A percentile compares a stretch with the other conserved stretches of the same genome.
Conservation (phyloP, 257 asterid species). For the Marsdenia floribunda region DNA sequence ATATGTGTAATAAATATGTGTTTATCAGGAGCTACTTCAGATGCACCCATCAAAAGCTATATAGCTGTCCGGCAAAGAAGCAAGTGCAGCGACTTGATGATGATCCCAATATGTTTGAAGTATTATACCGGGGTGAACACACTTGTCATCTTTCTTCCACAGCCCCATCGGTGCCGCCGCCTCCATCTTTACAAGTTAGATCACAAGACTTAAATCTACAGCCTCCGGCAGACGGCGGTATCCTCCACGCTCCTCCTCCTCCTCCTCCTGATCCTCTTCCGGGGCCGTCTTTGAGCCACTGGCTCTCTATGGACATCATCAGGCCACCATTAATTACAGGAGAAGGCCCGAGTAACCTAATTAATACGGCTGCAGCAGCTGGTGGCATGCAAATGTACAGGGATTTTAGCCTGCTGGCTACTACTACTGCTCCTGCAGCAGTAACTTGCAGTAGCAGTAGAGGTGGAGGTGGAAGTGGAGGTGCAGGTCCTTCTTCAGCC, state of each 20-base stretch:
- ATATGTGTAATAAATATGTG: neutral
- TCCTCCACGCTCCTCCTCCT: neutral
- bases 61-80: constrained; percentile 71
- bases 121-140: constrained; percentile 62
- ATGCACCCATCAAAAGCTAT: constrained; percentile 77
- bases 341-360: constrained; percentile 1
- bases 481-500: constrained; percentile 26
- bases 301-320: constrained; percentile 63
- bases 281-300: constrained; percentile 24
- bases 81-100: constrained; percentile 70
- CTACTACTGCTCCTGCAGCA: neutral
- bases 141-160: constrained; percentile 65
- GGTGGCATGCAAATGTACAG: constrained; percentile 4
- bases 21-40: constrained; percentile 66
- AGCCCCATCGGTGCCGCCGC: constrained; percentile 53
- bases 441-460: constrained; percentile 5
- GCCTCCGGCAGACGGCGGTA: neutral
- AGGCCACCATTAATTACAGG: neutral
- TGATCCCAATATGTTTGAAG: constrained; percentile 58
- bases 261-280: constrained; percentile 22
- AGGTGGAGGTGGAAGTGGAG: constrained; percentile 1
- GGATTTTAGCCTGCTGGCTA: neutral
- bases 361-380: no score
- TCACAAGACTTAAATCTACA: neutral
- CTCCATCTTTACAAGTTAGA: neutral